These are phyloP conservation scores for Lithohypha guttulata DNA, from an alignment of 2,329 filamentous ascomycete genomes.

Conservation along the genomic window DNA sequence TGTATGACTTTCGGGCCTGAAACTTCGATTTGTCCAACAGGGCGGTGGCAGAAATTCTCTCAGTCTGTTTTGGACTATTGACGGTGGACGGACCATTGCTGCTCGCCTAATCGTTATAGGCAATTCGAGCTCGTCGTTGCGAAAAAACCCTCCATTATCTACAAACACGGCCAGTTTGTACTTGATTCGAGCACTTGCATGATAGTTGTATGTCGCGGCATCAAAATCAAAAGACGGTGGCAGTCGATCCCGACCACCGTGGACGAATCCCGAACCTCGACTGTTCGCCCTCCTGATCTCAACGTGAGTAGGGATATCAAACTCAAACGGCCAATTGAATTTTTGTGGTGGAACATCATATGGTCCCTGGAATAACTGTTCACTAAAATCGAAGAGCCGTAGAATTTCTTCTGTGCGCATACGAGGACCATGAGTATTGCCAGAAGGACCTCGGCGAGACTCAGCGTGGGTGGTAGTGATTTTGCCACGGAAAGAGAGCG, in stretches of 20 bases:
- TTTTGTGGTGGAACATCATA: constrained; percentile 4
- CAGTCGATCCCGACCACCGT: neutral
- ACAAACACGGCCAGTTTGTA: constrained; percentile 3
- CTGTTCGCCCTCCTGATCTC: neutral
- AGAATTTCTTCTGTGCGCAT: neutral
- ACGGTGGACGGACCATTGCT: neutral
- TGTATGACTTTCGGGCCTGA: neutral
- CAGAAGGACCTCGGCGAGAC: neutral
- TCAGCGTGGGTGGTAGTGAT: constrained; percentile 2
- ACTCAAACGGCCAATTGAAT: constrained; percentile 6
- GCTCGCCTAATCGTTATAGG: neutral
- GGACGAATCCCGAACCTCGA: neutral
- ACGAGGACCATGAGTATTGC: neutral
- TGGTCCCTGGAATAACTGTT: constrained; percentile 3
- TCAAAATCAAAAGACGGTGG: neutral
- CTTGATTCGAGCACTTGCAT: constrained; percentile 4
- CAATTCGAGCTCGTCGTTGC: constrained; percentile 3
- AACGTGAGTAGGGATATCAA: constrained; percentile 4
- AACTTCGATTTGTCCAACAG: neutral
- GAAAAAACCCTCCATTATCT: neutral
- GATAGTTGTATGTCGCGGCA: neutral
- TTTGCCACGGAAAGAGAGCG: constrained; percentile 7
- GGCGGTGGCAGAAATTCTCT: neutral
- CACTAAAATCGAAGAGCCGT: constrained; percentile 2
- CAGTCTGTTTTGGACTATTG: neutral